Percentiles rank a stretch among this genome's conserved stretches.
phyloP scores from a whole-genome alignment of 2,329 filamentous ascomycete species.

The Simplicillium aogashimaense region DNA sequence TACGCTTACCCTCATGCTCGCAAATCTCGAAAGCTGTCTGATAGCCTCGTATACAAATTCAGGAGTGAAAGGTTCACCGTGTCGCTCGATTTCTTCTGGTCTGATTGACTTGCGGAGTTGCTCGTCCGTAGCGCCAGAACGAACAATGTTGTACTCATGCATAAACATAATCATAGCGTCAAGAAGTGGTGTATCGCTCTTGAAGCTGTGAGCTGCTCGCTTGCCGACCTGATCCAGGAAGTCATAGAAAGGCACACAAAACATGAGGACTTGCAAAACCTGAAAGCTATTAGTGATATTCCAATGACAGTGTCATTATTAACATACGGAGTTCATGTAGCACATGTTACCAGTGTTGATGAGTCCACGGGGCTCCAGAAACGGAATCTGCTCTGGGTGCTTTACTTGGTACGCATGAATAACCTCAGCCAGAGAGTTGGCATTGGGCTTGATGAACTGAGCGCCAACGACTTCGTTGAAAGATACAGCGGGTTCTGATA shows the following conservation, averaged over 20 bases:
- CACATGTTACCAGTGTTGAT: constrained; percentile 99
- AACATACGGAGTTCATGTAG: constrained; percentile 98
- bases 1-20: constrained; percentile 71
- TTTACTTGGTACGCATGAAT: constrained; percentile 64
- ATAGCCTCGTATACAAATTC: constrained; percentile 96
- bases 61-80: constrained; percentile 83
- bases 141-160: constrained; percentile 80
- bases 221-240: constrained; percentile 83
- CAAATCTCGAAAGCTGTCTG: constrained; percentile 74
- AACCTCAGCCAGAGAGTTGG: constrained; percentile 63
- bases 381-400: constrained; percentile 57
- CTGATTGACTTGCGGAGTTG: constrained; percentile 67
- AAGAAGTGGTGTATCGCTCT: constrained; percentile 85
- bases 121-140: constrained; percentile 65
- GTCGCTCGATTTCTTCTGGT: constrained; percentile 75
- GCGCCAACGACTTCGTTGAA: constrained; percentile 19
- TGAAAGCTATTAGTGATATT: constrained; percentile 31
- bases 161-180: constrained; percentile 98
- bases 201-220: constrained; percentile 81
- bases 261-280: constrained; percentile 92
- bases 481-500: constrained; percentile 1
- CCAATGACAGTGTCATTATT: not conserved
- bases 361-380: constrained; percentile 84
- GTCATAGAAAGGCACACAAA: constrained; percentile 87
- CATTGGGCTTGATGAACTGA: constrained; percentile 33